phyloP scores from a whole-genome alignment of 768 basidiomycete genomes.

The Amanita inopinata region DNA sequence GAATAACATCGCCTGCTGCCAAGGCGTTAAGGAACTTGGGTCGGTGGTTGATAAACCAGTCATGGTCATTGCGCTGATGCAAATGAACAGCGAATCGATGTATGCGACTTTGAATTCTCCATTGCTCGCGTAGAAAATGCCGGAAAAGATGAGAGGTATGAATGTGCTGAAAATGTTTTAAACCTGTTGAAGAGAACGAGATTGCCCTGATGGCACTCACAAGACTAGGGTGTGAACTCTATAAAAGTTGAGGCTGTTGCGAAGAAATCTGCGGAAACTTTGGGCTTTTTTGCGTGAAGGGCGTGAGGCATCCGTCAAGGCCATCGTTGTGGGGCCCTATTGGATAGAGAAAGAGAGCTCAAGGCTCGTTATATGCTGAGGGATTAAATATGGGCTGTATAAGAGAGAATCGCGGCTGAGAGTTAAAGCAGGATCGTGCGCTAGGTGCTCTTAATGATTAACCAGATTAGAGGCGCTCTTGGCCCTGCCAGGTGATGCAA shows the following conservation, averaged over 20 bases:
- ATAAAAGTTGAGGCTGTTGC: slow-evolving; percentile 56
- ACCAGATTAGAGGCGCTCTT: too few relatives aligned
- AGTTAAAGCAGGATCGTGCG: too few relatives aligned
- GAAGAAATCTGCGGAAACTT: slow-evolving; percentile 17
- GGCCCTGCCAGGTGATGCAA: too few relatives aligned
- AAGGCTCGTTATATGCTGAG: too few relatives aligned
- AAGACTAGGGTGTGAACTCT: slow-evolving; percentile 54
- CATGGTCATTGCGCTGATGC: slow-evolving; percentile 68
- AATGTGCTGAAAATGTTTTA: slow-evolving; percentile 43
- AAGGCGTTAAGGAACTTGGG: slow-evolving; percentile 54
- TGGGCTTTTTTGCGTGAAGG: too few relatives aligned
- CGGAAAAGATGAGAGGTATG: slow-evolving; percentile 70
- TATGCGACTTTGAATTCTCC: slow-evolving; percentile 61
- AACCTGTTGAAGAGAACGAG: slow-evolving; percentile 4
- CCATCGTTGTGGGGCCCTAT: too few relatives aligned
- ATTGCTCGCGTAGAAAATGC: slow-evolving; percentile 78
- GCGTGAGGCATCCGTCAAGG: too few relatives aligned
- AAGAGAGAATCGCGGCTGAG: too few relatives aligned
- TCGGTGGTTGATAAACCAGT: slow-evolving; percentile 69
- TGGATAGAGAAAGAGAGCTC: too few relatives aligned
- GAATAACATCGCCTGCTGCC: slow-evolving; percentile 65
- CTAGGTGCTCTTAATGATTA: too few relatives aligned
- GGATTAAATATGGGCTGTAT: too few relatives aligned
- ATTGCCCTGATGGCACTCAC: slow-evolving; percentile 25
- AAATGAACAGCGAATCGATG: slow-evolving; percentile 71